A percentile compares a stretch with the other conserved stretches of the same genome.
Conservation (phyloP, 441 rosid genomes). For the California macrophylla region DNA sequence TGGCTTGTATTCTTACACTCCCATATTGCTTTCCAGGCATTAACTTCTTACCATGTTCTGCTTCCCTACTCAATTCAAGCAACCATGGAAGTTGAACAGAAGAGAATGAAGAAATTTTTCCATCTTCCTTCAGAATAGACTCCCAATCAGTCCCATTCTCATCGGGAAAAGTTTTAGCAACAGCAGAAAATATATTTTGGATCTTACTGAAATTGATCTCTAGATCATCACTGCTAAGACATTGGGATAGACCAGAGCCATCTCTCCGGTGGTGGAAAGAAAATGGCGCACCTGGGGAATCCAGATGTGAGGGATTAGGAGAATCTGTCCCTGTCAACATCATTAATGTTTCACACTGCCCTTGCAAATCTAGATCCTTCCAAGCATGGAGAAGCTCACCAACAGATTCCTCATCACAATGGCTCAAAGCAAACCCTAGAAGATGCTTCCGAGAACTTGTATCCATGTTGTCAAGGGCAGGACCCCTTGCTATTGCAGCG, state of each 20-base stretch:
- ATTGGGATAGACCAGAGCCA: constrained; percentile 40
- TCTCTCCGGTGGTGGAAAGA: constrained; percentile 35
- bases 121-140: constrained; percentile 55
- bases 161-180: constrained; percentile 57
- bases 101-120: constrained; percentile 67
- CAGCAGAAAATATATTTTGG: constrained; percentile 41
- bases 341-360: constrained; percentile 63
- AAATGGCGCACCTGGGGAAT: constrained; percentile 24
- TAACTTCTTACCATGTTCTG: constrained; percentile 34
- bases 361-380: constrained; percentile 94
- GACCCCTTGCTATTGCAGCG: constrained; percentile 98
- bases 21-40: constrained; percentile 47
- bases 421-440: constrained; percentile 84
- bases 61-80: constrained; percentile 59
- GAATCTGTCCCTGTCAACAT: constrained; percentile 44
- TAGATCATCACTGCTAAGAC: constrained; percentile 33
- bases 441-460: constrained; percentile 67
- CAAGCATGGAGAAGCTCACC: constrained; percentile 90
- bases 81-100: constrained; percentile 83
- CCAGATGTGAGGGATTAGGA: constrained; percentile 35
- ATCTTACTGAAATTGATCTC: constrained; percentile 35
- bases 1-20: constrained; percentile 55
- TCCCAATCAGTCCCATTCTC: constrained; percentile 51
- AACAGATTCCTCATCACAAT: constrained; percentile 89
- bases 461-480: constrained; percentile 87